Base-by-base conservation (phyloP, 768 basidiomycete species). In the Russula earlei region DNA sequence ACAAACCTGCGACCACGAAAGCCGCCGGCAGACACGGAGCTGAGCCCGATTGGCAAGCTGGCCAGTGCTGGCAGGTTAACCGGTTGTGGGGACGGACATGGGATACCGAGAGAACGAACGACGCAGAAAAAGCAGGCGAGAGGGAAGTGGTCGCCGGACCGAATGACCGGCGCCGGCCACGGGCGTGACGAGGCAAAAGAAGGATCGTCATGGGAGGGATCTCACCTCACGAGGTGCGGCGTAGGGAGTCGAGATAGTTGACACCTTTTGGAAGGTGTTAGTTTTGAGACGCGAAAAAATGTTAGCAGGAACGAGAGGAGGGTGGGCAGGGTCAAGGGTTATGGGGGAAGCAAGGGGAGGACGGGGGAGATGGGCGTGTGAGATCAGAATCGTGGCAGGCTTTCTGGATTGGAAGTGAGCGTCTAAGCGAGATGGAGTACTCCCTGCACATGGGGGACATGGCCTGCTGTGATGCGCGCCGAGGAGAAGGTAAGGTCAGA, bases 341-440 rank as follows among this genome's bases (percentile, higher is more conserved):
- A 33, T 25, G 40, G 22, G 14, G 47, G 33, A 52, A 52, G 49
- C 31, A 40, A 15, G 29, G 37, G 49, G 56, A 57, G 40, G 49
- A 22, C 29, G 10, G 29, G 37, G 49, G 56, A 57, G 40, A 52
- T 57, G 52, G 47, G 52, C 57, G 57, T 58, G 57, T 58, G 57
- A 54, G 57, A 58, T 58, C 57, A 58, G 57, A 58, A 58, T 58
- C 52, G 57, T 58, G 56, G 56, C 56, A 42, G 17, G 45, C 25
- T 24, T 57, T 57, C 56, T 57, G 56, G 56, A 57, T 41, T 12
- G 40, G 45, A 52, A 57, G 37, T 49, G 56, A 48, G 56, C 56
- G 52, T 52, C 56, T 58, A 58, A 54, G 52, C 56, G 56, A 58
- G 46, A 52, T 42, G 51, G 51, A 46, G 37, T 20, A 52, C n/a